Conservation (phyloP, 345 rosid species). For the Aquilaria malaccensis region DNA sequence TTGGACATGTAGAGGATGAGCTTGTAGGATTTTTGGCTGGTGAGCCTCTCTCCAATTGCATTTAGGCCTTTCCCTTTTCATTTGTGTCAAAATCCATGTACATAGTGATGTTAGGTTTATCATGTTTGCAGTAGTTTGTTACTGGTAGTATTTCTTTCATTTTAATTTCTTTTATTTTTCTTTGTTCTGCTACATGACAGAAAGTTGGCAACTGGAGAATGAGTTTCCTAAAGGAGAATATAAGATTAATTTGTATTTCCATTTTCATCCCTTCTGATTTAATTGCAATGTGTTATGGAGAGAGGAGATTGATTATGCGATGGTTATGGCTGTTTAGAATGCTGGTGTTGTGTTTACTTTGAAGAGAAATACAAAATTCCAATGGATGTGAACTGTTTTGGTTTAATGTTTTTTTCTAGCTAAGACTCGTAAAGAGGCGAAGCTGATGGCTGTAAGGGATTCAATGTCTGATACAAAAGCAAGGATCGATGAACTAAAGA, state of each 20-base stretch:
- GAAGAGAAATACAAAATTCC: not conserved
- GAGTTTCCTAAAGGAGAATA: no score
- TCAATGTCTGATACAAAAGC: conserved; percentile 52
- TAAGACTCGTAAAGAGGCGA: conserved; percentile 75
- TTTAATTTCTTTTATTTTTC: not conserved
- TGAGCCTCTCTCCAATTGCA: conserved; percentile 4
- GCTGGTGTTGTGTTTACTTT: not conserved
- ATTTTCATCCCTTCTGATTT: no score
- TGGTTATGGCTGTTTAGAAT: no score
- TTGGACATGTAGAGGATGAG: conserved; percentile 74
- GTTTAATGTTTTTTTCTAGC: conserved; percentile 31
- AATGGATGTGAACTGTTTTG: not conserved
- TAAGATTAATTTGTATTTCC: no score
- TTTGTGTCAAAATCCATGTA: no score
- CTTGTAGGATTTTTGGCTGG: conserved; percentile 77
- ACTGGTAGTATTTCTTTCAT: not conserved
- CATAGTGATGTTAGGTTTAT: no score
- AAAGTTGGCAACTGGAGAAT: not conserved
- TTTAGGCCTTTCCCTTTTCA: no score
- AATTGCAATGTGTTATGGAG: no score
- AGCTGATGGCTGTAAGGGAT: conserved; percentile 58
- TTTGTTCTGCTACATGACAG: not conserved
- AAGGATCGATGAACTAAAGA: conserved; percentile 51
- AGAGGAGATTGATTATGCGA: no score
- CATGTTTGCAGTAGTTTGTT: not conserved